Conservation (phyloP, 2,329 filamentous ascomycete species). For the Trichoderma asperellum region DNA sequence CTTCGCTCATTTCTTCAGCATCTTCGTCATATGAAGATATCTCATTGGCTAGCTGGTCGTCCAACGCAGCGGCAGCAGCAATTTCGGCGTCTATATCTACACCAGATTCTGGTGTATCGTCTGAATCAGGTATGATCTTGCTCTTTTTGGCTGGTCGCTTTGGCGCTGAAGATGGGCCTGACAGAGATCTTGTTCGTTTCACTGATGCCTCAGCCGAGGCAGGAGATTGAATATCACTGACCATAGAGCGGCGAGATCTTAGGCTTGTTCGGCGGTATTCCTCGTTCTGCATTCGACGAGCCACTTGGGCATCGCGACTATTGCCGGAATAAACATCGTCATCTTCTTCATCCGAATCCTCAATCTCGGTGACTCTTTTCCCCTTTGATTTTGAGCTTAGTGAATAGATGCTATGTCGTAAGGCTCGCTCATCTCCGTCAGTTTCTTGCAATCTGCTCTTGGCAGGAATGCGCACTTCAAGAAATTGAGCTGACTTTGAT, state of each 20-base stretch:
- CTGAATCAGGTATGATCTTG: slow-evolving; percentile 39
- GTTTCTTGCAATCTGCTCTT: slow-evolving; percentile 29
- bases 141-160: slow-evolving; percentile 39
- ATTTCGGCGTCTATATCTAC: slow-evolving; percentile 42
- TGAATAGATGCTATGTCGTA: slow-evolving; percentile 52
- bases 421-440: slow-evolving; percentile 38
- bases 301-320: slow-evolving; percentile 39
- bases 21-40: slow-evolving; percentile 24
- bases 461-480: slow-evolving; percentile 41
- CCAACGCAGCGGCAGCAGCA: slow-evolving; percentile 35
- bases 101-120: slow-evolving; percentile 33
- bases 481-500: slow-evolving; percentile 6
- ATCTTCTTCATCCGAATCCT: slow-evolving; percentile 46
- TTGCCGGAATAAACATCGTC: slow-evolving; percentile 38
- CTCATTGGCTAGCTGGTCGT: slow-evolving; percentile 29
- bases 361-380: slow-evolving; percentile 44
- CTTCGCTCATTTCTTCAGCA: slow-evolving; percentile 29
- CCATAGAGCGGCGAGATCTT: slow-evolving; percentile 16
- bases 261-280: slow-evolving; percentile 34
- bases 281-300: slow-evolving; percentile 43
- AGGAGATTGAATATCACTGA: slow-evolving; percentile 9
- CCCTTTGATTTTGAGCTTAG: slow-evolving; percentile 52
- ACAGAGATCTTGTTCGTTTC: slow-evolving; percentile 38
- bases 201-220: slow-evolving; percentile 26
- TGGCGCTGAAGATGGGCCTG: slow-evolving; percentile 28